Evolutionary conservation across 768 basidiomycete species (phyloP).

Genomic region (Calocybe indica): DNA sequence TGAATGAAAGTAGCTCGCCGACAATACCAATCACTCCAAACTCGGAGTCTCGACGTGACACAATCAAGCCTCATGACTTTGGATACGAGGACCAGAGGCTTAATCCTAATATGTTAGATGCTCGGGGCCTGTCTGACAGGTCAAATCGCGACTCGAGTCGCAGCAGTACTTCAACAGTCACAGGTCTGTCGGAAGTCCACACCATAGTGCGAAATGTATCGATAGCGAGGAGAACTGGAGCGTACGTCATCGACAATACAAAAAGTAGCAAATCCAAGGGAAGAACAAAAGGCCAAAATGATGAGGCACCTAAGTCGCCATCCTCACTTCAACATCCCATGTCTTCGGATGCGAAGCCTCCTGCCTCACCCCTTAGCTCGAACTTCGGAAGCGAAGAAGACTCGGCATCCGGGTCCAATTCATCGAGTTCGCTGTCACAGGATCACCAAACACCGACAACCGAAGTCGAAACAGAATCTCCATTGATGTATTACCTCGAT

Average conservation of each 20-base stretch:
- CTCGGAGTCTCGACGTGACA: neutral
- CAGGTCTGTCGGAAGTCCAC: slow-evolving; percentile 24
- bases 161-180: slow-evolving; percentile 42
- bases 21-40: slow-evolving; percentile 15
- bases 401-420: slow-evolving; percentile 28
- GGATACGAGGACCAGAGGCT: neutral
- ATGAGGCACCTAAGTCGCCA: slow-evolving; percentile 1
- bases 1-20: slow-evolving; percentile 21
- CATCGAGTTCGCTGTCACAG: slow-evolving; percentile 34
- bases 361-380: slow-evolving; percentile 44
- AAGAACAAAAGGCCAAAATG: slow-evolving; percentile 5
- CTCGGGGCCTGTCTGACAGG: slow-evolving; percentile 11
- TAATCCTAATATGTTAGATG: slow-evolving; percentile 11
- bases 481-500: slow-evolving; percentile 31
- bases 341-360: slow-evolving; percentile 14
- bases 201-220: slow-evolving; percentile 40
- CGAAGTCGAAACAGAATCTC: slow-evolving; percentile 21
- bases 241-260: slow-evolving; percentile 39
- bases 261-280: slow-evolving; percentile 7
- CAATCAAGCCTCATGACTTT: neutral
- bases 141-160: slow-evolving; percentile 38
- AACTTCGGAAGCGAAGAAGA: slow-evolving; percentile 40
- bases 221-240: slow-evolving; percentile 44
- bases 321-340: slow-evolving; percentile 3
- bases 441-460: slow-evolving; percentile 36